These are phyloP conservation scores for Xylaria grammica DNA, from an alignment of 495 filamentous ascomycete species.

Conservation along the genomic window DNA sequence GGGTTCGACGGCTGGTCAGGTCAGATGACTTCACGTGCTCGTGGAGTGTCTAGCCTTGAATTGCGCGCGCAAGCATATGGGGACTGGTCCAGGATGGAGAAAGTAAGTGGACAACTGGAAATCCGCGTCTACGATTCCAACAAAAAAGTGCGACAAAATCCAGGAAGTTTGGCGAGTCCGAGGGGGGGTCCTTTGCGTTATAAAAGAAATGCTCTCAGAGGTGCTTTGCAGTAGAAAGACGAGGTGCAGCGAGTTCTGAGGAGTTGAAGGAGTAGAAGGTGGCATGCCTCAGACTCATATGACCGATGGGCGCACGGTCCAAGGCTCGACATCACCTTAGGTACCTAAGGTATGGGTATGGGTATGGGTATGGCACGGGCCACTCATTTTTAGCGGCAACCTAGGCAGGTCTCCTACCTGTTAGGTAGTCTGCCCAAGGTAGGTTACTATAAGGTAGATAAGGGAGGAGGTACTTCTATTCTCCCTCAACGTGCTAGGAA, in stretches of 20 bases:
- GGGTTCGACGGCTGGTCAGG: conserved; percentile 32
- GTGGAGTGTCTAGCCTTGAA: conserved; percentile 39
- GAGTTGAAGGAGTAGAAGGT: conserved; percentile 37
- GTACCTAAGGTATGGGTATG: no score
- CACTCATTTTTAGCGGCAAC: conserved; percentile 21
- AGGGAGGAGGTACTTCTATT: not conserved
- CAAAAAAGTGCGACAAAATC: conserved; percentile 23
- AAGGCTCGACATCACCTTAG: conserved; percentile 18
- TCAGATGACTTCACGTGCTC: conserved; percentile 45
- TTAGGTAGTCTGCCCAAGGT: no score
- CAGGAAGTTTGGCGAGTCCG: not conserved
- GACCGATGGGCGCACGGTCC: conserved; percentile 38
- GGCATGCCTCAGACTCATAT: conserved; percentile 42
- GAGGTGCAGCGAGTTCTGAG: conserved; percentile 22
- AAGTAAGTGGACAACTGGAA: conserved; percentile 19
- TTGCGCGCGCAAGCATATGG: conserved; percentile 27
- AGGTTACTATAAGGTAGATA: not conserved
- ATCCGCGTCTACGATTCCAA: conserved; percentile 11
- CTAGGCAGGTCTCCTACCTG: no score
- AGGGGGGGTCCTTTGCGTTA: conserved; percentile 28
- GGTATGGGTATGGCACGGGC: conserved; percentile 11
- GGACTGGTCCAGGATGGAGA: conserved; percentile 19
- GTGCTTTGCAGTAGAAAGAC: conserved; percentile 29
- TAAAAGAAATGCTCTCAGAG: conserved; percentile 23
- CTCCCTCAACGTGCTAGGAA: not conserved